A percentile compares a stretch with the other conserved stretches of the same genome.
phyloP scores from a whole-genome alignment of 768 basidiomycete genomes.

The Scleroderma bovista region DNA sequence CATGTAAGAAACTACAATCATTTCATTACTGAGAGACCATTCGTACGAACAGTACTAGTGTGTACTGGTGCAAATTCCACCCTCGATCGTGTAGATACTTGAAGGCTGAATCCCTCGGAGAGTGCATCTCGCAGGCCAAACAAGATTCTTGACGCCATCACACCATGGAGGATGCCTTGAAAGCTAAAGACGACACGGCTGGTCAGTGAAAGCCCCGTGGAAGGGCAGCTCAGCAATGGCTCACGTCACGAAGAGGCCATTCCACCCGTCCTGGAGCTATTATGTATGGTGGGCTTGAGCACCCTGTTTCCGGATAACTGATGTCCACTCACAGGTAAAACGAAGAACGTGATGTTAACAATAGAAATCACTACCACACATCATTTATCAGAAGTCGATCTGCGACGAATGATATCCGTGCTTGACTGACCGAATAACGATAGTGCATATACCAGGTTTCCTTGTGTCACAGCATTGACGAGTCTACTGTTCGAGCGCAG shows the following conservation, averaged over 20 bases:
- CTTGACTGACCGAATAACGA: constrained; percentile 3
- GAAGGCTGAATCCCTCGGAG: neutral
- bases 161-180: constrained; percentile 8
- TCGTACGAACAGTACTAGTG: neutral
- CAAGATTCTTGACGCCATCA: constrained; percentile 9
- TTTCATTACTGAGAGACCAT: no score
- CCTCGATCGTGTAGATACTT: neutral
- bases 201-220: neutral
- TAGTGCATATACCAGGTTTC: constrained; percentile 8
- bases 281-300: neutral
- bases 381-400: neutral
- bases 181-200: neutral
- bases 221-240: neutral
- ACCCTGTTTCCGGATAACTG: neutral
- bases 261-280: constrained; percentile 5
- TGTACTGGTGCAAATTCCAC: neutral
- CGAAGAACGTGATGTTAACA: constrained; percentile 7
- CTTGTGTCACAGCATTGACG: neutral
- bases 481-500: neutral
- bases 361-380: neutral
- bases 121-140: constrained; percentile 4
- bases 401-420: neutral
- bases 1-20: neutral
- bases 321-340: constrained; percentile 3
- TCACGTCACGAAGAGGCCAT: constrained; percentile 7